Evolutionary conservation across 2,329 filamentous ascomycete genomes (phyloP).

Genomic region (Dendryphion nanum): DNA sequence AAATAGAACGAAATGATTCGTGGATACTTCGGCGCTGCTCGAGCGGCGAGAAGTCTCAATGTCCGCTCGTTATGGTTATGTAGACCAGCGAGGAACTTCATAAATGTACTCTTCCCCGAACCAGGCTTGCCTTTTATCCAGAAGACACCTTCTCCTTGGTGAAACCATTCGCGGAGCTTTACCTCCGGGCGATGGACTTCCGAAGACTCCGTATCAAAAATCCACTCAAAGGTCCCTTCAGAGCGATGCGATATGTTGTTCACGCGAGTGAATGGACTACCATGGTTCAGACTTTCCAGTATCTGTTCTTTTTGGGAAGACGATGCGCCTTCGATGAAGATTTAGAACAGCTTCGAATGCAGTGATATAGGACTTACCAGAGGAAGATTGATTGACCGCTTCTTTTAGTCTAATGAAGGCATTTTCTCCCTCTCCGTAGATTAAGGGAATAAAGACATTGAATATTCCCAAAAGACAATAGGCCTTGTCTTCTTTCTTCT

Average conservation of each 20-base stretch:
- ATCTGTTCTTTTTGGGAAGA: neutral
- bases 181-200: neutral
- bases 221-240: neutral
- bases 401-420: neutral
- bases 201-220: neutral
- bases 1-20: neutral
- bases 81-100: neutral
- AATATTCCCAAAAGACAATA: constrained; percentile 7
- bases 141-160: neutral
- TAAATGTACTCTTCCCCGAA: neutral
- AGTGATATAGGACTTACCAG: neutral
- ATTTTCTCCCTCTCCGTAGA: constrained; percentile 4
- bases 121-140: constrained; percentile 1
- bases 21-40: neutral
- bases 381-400: neutral
- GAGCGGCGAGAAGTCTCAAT: neutral
- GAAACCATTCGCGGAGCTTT: neutral
- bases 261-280: neutral
- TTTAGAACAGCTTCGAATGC: neutral
- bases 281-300: neutral
- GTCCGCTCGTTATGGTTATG: neutral
- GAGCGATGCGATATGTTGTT: neutral
- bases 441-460: constrained; percentile 5
- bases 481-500: constrained; percentile 7
- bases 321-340: neutral